Evolutionary conservation across 768 basidiomycete species (phyloP).

Genomic region (Cantharellus cinnabarinus): DNA sequence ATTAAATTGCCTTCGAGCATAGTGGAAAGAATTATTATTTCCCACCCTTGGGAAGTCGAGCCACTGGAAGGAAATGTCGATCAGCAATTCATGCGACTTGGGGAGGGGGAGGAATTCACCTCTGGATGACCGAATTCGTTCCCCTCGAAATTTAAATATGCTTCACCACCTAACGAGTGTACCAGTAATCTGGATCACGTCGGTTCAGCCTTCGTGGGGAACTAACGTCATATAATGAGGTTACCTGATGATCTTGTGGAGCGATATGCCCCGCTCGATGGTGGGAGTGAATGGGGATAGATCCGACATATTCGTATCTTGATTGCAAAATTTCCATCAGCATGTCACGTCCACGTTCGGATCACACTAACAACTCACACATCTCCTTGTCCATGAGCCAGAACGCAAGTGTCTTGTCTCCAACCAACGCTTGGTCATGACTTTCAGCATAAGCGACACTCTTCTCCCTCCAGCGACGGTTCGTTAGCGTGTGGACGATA

Average conservation of each 20-base stretch:
- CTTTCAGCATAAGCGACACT: constrained; percentile 88
- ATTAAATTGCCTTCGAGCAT: constrained; percentile 94
- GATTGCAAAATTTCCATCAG: neutral
- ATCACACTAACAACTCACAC: constrained; percentile 37
- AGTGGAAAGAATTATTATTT: constrained; percentile 89
- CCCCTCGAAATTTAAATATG: constrained; percentile 93
- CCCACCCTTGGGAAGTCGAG: constrained; percentile 97
- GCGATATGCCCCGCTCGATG: constrained; percentile 70
- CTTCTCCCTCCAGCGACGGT: constrained; percentile 75
- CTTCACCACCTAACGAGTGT: constrained; percentile 88
- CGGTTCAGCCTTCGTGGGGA: neutral
- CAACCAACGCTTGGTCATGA: constrained; percentile 95
- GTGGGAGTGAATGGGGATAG: constrained; percentile 60
- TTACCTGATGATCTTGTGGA: constrained; percentile 97
- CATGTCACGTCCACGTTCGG: neutral
- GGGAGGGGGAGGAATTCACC: constrained; percentile 22
- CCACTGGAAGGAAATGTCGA: constrained; percentile 36
- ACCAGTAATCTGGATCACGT: constrained; percentile 45
- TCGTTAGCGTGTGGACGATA: constrained; percentile 77
- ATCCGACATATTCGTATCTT: constrained; percentile 91
- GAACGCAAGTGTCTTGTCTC: constrained; percentile 96
- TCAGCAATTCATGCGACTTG: neutral
- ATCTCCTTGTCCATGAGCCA: constrained; percentile 99
- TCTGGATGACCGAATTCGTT: constrained; percentile 99
- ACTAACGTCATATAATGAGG: constrained; percentile 7